These are phyloP conservation scores for Apostasia ramifera DNA, from an alignment of 106 monocot species.

Conservation along the genomic window DNA sequence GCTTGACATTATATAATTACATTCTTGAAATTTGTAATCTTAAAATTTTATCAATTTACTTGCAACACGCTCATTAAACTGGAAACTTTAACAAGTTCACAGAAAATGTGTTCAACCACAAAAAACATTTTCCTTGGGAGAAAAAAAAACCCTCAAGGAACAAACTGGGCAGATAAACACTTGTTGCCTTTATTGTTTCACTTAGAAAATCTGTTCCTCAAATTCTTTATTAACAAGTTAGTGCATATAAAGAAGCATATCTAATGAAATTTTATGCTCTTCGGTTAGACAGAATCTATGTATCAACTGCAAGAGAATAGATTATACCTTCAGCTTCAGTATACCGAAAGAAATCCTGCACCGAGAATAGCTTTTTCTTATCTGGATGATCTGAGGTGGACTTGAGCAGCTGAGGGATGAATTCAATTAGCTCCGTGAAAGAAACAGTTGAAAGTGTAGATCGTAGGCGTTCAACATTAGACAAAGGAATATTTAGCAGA, in stretches of 20 bases:
- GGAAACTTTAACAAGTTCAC: no score
- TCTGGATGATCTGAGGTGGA: constrained; percentile 33
- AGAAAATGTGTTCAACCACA: no score
- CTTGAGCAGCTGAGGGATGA: constrained; percentile 24
- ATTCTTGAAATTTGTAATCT: no score
- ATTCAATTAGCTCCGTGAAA: constrained; percentile 37
- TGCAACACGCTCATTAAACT: no score
- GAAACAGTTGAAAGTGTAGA: constrained; percentile 55
- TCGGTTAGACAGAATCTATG: neutral
- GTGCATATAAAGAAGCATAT: neutral
- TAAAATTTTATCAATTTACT: no score
- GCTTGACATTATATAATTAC: no score
- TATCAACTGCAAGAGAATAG: neutral
- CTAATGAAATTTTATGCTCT: neutral
- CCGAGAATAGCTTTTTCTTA: constrained; percentile 51
- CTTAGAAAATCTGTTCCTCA: neutral
- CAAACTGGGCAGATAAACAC: no score
- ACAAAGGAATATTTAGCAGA: constrained; percentile 66
- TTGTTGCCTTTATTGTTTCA: neutral
- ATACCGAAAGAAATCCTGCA: constrained; percentile 49
- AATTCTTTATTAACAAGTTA: neutral
- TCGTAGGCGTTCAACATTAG: constrained; percentile 60
- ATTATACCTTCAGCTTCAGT: constrained; percentile 40
- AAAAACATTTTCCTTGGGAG: no score
- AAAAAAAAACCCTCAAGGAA: no score